phyloP scores from a whole-genome alignment of 73 alveolate species.

The Uronychia setigera region DNA sequence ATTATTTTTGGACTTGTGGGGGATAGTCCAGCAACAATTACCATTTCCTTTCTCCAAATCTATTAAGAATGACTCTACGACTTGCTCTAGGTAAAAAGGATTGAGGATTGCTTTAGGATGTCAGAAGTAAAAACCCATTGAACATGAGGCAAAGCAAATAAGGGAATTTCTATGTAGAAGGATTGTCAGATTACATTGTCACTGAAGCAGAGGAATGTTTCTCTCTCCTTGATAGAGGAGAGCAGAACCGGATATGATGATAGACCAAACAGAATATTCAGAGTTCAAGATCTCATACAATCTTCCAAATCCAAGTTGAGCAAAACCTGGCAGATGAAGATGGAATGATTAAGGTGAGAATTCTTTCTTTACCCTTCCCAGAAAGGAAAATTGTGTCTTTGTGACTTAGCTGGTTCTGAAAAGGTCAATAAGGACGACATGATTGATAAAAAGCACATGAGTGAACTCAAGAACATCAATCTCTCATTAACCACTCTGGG shows the following conservation, averaged over 20 bases:
- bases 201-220: conserved; percentile 44
- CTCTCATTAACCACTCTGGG: conserved; percentile 84
- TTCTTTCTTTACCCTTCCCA: conserved; percentile 2
- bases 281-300: conserved; percentile 76
- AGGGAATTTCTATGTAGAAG: conserved; percentile 76
- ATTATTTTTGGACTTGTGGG: background rate
- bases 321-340: conserved; percentile 34
- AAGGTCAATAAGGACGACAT: conserved; percentile 70
- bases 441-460: conserved; percentile 61
- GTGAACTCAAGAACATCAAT: conserved; percentile 79
- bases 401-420: conserved; percentile 97
- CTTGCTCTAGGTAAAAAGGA: conserved; percentile 40
- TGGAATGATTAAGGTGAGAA: conserved; percentile 48
- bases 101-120: conserved; percentile 8
- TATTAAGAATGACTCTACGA: conserved; percentile 82
- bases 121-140: conserved; percentile 30
- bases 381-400: conserved; percentile 75
- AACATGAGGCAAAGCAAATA: conserved; percentile 70
- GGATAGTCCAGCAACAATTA: background rate
- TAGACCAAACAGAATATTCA: conserved; percentile 68
- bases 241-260: conserved; percentile 54
- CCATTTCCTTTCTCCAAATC: conserved; percentile 47
- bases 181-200: conserved; percentile 68
- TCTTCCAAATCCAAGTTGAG: conserved; percentile 74
- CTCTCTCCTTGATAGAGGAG: conserved; percentile 61